Base-by-base conservation (phyloP, 2,329 filamentous ascomycete species). In the Penicillium sp. region DNA sequence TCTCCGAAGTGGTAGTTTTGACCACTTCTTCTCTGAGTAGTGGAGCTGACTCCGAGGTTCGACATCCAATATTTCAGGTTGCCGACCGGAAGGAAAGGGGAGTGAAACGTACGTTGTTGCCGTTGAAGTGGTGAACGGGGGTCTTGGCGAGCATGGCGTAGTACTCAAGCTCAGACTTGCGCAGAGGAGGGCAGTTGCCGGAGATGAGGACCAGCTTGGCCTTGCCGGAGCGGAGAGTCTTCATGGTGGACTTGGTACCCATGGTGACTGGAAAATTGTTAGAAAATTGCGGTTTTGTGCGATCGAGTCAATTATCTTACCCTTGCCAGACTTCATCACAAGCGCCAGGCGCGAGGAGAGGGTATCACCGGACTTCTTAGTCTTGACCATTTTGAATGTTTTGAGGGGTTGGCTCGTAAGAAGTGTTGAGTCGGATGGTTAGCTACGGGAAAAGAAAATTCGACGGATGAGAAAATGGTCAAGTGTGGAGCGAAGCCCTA, bases 151-250 rank as follows among this genome's bases (percentile, higher is more conserved):
- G 80, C 91, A 95, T 95, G 77, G 85, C 85, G 83, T 92, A 91
- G 81, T 84, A 97, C 83, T 97, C 93, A 63, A 97, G 87, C 85
- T 97, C 94, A 73, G 86, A 91, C 89, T 99, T 99, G 79, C 93
- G 88, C 72, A 99, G 90, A 78, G 94, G 94, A 75, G 93, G 92
- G 68, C 92, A 96, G 86, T 99, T 97, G 80, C 90, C 91, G 68
- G 88, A 83, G 65, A 96, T 95, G 81, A 96, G 91, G 78, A 97
- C 90, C 67, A 97, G 86, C 89, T 97, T 97, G 78, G 94, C 94
- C 88, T 97, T 97, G 80, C 94, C 93, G 70, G 88, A 89, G 73
- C 93, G 90, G 70, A 97, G 89, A 68, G 83, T 83, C 89, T 97
- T 96, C 75, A 94, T 84, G 74, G 84, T 93, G 62, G 86, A 89